A percentile compares a stretch with the other conserved stretches of the same genome.
Conservation (phyloP, 73 alveolate genomes). For the Paramecium sexaurelia region DNA sequence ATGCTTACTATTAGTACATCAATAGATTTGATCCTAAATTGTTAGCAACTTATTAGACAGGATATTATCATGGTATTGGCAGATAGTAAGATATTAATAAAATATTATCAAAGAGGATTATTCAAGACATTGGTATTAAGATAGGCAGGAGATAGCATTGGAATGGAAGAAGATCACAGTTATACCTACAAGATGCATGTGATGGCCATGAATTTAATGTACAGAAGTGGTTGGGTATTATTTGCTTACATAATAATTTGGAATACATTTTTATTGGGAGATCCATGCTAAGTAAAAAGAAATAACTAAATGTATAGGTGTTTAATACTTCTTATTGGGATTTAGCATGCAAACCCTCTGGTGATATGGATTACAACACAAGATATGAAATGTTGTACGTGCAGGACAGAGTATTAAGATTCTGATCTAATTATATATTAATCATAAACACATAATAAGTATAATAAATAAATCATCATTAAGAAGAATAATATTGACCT, state of each 20-base stretch:
- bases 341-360: constrained; percentile 52
- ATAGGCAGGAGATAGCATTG: constrained; percentile 64
- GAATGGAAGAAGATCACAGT: constrained; percentile 70
- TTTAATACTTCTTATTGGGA: constrained; percentile 66
- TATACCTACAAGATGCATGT: constrained; percentile 65
- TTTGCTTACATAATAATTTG: constrained; percentile 59
- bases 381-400: constrained; percentile 64
- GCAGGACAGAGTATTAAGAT: constrained; percentile 63
- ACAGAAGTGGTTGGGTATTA: constrained; percentile 66
- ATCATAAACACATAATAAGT: background rate
- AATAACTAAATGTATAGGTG: background rate
- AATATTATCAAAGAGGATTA: constrained; percentile 24
- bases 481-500: background rate
- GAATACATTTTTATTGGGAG: constrained; percentile 67
- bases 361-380: constrained; percentile 61
- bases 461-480: background rate
- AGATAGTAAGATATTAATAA: constrained; percentile 29
- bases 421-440: constrained; percentile 42
- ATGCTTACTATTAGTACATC: constrained; percentile 47
- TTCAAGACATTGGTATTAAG: constrained; percentile 60
- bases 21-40: background rate
- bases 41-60: constrained; percentile 5
- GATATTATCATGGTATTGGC: background rate
- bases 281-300: constrained; percentile 24
- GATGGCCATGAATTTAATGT: constrained; percentile 61